Evolutionary conservation across 495 filamentous ascomycete genomes (phyloP).

Genomic region (Daldinia childiae): DNA sequence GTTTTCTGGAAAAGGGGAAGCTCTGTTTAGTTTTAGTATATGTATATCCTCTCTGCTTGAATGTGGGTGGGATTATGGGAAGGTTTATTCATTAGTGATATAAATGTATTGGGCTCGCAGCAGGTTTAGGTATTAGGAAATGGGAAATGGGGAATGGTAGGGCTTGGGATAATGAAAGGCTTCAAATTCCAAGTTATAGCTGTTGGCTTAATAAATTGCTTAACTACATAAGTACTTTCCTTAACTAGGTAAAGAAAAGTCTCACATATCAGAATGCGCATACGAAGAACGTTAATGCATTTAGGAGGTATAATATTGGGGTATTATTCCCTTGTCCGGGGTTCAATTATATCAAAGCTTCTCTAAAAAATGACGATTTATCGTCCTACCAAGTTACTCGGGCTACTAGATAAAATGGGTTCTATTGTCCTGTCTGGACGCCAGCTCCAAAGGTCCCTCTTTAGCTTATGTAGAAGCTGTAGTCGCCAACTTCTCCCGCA

Average conservation of each 20-base stretch:
- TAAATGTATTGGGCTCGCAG: not conserved
- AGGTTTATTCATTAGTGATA: not conserved
- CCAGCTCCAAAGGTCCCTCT: constrained; percentile 27
- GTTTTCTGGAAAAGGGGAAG: not conserved
- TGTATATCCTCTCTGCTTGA: not conserved
- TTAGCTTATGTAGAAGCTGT: constrained; percentile 57
- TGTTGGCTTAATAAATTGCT: not conserved
- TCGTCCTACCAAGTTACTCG: constrained; percentile 8
- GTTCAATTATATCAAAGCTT: constrained; percentile 4
- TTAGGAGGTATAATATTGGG: not conserved
- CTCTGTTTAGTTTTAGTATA: not conserved
- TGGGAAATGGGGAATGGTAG: not conserved
- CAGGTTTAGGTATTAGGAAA: not conserved
- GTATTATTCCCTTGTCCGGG: not conserved
- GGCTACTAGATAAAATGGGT: constrained; percentile 34
- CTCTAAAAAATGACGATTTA: constrained; percentile 24
- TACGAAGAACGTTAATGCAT: not conserved
- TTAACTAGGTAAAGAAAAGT: no score
- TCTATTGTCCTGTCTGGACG: constrained; percentile 28
- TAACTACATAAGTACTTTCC: no score
- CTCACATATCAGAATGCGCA: not conserved
- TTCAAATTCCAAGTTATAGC: not conserved
- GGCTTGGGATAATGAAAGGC: not conserved
- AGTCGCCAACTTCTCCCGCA: constrained; percentile 48
- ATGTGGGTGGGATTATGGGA: not conserved